phyloP scores from a whole-genome alignment of 2,329 filamentous ascomycete species.

The Chaetomiaceae sp. region DNA sequence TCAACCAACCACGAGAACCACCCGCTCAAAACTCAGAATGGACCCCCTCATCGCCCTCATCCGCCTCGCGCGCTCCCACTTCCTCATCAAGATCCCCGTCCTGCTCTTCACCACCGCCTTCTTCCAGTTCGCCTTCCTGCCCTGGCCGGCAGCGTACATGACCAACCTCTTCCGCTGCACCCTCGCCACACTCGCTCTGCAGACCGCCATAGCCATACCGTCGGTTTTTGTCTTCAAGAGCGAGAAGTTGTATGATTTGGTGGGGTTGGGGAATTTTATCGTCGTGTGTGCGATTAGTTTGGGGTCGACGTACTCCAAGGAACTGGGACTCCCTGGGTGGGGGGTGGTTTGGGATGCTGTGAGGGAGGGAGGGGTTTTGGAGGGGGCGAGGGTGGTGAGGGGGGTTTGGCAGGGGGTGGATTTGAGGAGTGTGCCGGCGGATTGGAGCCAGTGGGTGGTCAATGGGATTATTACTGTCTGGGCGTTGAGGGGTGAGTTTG shows the following conservation, averaged over 20 bases:
- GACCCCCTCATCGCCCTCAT: not conserved
- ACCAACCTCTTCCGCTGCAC: not conserved
- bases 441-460: conserved; percentile 1
- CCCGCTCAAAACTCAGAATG: not conserved
- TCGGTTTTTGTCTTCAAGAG: not conserved
- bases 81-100: not conserved
- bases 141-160: not conserved
- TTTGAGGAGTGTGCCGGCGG: not conserved
- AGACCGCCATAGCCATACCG: not conserved
- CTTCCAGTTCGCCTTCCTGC: not conserved
- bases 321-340: no score
- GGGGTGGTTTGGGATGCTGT: no score
- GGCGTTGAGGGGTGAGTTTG: conserved; percentile 3
- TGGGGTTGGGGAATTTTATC: not conserved
- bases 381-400: not conserved
- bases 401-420: not conserved
- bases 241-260: not conserved
- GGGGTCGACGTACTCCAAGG: no score
- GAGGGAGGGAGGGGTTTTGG: not conserved
- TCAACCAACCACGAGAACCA: no score
- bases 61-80: not conserved
- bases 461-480: not conserved
- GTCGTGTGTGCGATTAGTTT: not conserved
- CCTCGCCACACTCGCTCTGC: not conserved
- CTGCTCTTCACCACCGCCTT: not conserved